Percentiles rank a stretch among this genome's conserved stretches.
Evolutionary conservation across 169 alveolate genomes (phyloP).

Genomic region (Theileria orientalis): DNA sequence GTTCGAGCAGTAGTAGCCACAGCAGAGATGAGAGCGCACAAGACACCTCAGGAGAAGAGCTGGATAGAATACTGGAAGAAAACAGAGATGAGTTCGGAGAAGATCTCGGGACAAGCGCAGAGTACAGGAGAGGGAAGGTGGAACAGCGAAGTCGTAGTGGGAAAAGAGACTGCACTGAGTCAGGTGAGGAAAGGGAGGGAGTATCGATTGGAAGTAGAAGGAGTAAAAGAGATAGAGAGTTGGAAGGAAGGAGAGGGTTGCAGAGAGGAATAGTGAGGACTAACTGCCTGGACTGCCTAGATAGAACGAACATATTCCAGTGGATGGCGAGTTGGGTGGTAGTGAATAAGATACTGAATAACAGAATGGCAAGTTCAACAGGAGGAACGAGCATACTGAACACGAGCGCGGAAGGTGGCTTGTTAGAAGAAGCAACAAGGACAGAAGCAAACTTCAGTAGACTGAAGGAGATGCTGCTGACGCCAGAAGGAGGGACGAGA

Average conservation of each 20-base stretch:
- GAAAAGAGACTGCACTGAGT: no score
- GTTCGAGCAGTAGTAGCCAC: no score
- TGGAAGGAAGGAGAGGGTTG: no score
- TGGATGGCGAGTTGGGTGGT: slow-evolving; percentile 84
- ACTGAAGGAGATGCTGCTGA: background rate
- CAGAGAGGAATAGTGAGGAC: slow-evolving; percentile 95
- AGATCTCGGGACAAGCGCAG: no score
- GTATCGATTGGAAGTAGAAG: no score
- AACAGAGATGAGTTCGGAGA: background rate
- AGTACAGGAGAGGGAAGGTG: background rate
- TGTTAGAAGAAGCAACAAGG: no score
- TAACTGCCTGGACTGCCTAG: slow-evolving; percentile 96
- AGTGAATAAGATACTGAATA: background rate
- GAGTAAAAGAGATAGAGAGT: background rate
- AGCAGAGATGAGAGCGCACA: background rate
- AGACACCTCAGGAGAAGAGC: no score
- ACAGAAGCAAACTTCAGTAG: background rate
- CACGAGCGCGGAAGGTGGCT: background rate
- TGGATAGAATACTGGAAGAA: background rate
- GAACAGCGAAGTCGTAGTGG: no score
- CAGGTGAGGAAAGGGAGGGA: no score
- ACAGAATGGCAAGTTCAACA: background rate
- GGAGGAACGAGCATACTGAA: slow-evolving; percentile 11
- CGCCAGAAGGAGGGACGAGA: background rate
- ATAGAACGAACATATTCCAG: slow-evolving; percentile 95